Conservation (phyloP, 345 rosid genomes). For the Dipteronia dyeriana region DNA sequence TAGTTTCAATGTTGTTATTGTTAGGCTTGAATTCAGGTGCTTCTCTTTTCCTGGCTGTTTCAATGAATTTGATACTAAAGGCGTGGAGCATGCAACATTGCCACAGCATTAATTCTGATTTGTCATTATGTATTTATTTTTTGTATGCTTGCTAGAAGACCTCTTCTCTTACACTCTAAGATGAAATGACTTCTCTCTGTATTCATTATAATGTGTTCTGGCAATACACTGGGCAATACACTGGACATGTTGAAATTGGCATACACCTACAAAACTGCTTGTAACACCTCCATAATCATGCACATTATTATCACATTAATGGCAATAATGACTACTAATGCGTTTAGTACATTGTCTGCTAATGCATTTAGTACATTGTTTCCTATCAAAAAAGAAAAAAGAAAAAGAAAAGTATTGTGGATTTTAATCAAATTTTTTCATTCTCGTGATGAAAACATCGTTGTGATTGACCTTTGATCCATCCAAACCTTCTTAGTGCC, state of each 20-base stretch:
- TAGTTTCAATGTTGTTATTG: not conserved
- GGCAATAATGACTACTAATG: not conserved
- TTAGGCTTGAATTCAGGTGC: not conserved
- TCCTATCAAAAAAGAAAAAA: not conserved
- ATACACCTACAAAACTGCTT: not conserved
- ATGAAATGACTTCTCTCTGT: not conserved
- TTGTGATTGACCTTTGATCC: not conserved
- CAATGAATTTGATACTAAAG: not conserved
- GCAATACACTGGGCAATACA: conserved; percentile 6
- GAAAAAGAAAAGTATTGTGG: not conserved
- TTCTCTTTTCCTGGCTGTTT: not conserved
- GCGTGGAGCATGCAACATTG: not conserved
- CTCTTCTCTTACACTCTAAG: not conserved
- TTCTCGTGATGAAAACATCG: not conserved
- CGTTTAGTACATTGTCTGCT: not conserved
- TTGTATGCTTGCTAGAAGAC: not conserved
- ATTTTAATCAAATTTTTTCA: not conserved
- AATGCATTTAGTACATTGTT: not conserved
- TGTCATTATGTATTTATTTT: not conserved
- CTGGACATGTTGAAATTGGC: not conserved
- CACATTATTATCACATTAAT: not conserved
- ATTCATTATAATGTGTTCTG: not conserved
- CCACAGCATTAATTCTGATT: not conserved
- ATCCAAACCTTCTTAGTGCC: not conserved
- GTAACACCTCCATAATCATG: not conserved